phyloP scores from a whole-genome alignment of 352 stramenopile genomes.

The Bremia lactucae region DNA sequence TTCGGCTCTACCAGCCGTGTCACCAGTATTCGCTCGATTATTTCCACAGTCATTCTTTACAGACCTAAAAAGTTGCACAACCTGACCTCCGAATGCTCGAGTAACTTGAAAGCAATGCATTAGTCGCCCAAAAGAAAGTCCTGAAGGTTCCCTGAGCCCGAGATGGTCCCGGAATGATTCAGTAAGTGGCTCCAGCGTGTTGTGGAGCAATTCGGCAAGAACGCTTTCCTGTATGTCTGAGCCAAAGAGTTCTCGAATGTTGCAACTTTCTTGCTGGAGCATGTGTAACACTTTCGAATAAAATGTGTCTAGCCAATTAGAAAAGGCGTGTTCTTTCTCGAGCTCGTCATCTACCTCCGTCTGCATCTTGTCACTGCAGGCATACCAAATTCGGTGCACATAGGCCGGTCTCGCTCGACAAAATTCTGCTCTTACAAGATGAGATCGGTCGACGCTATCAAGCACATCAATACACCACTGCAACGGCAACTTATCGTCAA shows the following conservation, averaged over 20 bases:
- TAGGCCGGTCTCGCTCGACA: constrained; percentile 30
- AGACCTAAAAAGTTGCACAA: constrained; percentile 34
- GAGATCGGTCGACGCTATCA: constrained; percentile 30
- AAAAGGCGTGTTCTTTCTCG: constrained; percentile 14
- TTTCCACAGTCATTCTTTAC: constrained; percentile 19
- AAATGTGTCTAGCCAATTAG: constrained; percentile 41
- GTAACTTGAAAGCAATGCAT: constrained; percentile 38
- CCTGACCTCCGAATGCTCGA: constrained; percentile 27
- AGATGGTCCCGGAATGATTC: constrained; percentile 49
- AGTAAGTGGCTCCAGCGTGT: constrained; percentile 36
- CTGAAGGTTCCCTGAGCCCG: constrained; percentile 10
- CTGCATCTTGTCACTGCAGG: constrained; percentile 22
- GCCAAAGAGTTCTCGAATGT: constrained; percentile 40
- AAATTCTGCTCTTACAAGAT: constrained; percentile 38
- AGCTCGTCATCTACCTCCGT: constrained; percentile 2
- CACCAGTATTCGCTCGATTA: constrained; percentile 4
- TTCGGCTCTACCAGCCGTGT: constrained; percentile 3
- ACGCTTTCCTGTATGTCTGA: constrained; percentile 13
- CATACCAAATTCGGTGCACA: constrained; percentile 49
- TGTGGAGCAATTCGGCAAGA: constrained; percentile 34
- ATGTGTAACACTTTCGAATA: constrained; percentile 43
- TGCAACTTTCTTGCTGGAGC: constrained; percentile 40
- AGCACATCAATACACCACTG: constrained; percentile 45
- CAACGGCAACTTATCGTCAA: constrained; percentile 29
- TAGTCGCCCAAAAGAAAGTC: constrained; percentile 22